Base-by-base conservation (phyloP, 345 rosid genomes). In the Hibiscus tridactylites region DNA sequence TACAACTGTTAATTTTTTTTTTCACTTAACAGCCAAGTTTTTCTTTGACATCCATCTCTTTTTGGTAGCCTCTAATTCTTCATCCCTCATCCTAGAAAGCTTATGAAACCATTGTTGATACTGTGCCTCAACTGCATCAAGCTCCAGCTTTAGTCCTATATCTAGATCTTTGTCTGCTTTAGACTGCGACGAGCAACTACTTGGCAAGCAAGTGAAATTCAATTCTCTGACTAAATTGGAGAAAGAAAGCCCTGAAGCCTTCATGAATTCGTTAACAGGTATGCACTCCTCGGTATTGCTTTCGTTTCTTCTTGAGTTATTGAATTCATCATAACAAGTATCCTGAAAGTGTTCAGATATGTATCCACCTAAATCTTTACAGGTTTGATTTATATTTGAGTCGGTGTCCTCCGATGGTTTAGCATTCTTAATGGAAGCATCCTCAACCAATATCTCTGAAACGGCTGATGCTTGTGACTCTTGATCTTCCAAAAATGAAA, bases 11-110 rank as follows among this genome's bases (percentile, higher is more conserved):
- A 42, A 13, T 9, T 28, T 60, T 37, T 59, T 59, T 50, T 6
- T 47, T 79, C 68, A 77, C 21, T 74, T 65, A 68, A 61, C 75
- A 47, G 37, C 39, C 44, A 60, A 68, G 72, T 75, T 80, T 75
- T 78, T 85, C 86, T 73, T 82, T 16, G 79, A 71, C 79, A 73
- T 70, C 92, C 93, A 91, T 76, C 85, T 85, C 83, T 67, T 83
- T 76, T 80, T 89, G 10, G 89, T 79, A 6, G 83, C 79, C 52
- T 88, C 90, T 71, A 93, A 52, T 57, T 93, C 93, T 65, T 87
- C 96, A 67, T 88, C 93, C 61, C 85, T 89, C 92, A 79, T 78
- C 85, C 78, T 88, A 37, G 68, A 57, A 63, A 93, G 88, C 73
- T 87, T 84, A 54, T 80, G 82, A 70, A 85, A 82, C 80, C 86